Evolutionary conservation across 2,329 filamentous ascomycete species (phyloP), one percentile per base, ranked within the genome.

Genomic region (Fusarium proliferatum): DNA sequence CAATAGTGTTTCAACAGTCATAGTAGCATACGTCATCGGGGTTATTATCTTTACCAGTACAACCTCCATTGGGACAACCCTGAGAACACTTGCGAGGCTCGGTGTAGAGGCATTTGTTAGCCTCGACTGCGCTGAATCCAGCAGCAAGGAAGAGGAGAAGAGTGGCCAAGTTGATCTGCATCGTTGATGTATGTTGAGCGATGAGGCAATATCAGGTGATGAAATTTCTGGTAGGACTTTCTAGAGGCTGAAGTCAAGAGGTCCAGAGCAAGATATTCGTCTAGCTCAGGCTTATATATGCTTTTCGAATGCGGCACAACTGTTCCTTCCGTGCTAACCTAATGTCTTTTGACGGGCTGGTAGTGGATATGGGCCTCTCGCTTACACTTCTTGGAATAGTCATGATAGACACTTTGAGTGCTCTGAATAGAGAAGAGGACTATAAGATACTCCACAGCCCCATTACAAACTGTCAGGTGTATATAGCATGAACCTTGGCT

Each of bases 221-320:
- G 3, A 34, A 17, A n/a, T 23, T 1, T 33, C 3, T 3, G 9
- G 6, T n/a, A 30, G 13, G 13, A n/a, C 9, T 6, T 16, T 30
- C 10, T 9, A 49, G 13, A n/a, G 4, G 0, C 15, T 33, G 28
- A 17, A 23, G 0, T 4, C 0, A 0, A 16, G 5, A 3, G 5
- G 4, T 19, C 11, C 1, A 13, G 17, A 17, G 6, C 3, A 8
- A 3, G 0, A 23, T 0, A 13, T 10, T 2, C 0, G 3, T 3
- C 5, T 8, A 10, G 4, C 0, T 4, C 12, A 6, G 30, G 1
- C 2, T 23, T 23, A 52, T 34, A 19, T 51, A 3, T 23, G 11
- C 13, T 9, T 4, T 5, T 5, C 4, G 0, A 15, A 13, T 13
- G 15, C 21, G n/a, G 11, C 2, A 10, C 0, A 5, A 2, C 15